A percentile compares a stretch with the other conserved stretches of the same genome.
Conservation (phyloP, 1,284 basidiomycete genomes). For the Trichosporon coremiiforme region DNA sequence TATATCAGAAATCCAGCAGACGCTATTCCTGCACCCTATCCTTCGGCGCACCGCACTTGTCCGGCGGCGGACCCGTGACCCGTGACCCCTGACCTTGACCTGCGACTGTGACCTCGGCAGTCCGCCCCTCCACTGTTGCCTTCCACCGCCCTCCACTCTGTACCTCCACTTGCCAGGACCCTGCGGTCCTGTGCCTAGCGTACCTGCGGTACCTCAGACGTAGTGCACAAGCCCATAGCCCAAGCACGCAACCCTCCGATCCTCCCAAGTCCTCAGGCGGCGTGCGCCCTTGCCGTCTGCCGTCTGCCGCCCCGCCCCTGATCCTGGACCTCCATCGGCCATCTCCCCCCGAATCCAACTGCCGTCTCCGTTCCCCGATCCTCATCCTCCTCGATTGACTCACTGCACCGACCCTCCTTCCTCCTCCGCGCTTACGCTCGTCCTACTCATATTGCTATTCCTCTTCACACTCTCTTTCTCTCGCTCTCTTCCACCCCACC, state of each 20-base stretch:
- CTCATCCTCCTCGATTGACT: background rate
- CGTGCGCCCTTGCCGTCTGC: background rate
- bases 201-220: conserved; percentile 1
- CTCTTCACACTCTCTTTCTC: background rate
- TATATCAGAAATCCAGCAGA: conserved; percentile 2
- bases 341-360: conserved; percentile 12
- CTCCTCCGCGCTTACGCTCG: background rate
- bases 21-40: background rate
- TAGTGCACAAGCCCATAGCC: background rate
- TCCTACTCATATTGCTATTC: background rate
- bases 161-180: background rate
- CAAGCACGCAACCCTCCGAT: conserved; percentile 12
- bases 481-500: background rate
- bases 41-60: conserved; percentile 1
- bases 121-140: background rate
- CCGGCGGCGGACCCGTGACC: background rate
- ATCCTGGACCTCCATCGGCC: conserved; percentile 13
- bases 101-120: conserved; percentile 9
- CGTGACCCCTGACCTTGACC: conserved; percentile 1
- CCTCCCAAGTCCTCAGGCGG: background rate
- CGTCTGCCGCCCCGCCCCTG: conserved; percentile 7
- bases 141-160: background rate
- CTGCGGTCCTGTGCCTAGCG: background rate
- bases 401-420: background rate
- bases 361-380: conserved; percentile 5